Evolutionary conservation across 768 basidiomycete genomes (phyloP).

Genomic region (Kockovaella imperatae): DNA sequence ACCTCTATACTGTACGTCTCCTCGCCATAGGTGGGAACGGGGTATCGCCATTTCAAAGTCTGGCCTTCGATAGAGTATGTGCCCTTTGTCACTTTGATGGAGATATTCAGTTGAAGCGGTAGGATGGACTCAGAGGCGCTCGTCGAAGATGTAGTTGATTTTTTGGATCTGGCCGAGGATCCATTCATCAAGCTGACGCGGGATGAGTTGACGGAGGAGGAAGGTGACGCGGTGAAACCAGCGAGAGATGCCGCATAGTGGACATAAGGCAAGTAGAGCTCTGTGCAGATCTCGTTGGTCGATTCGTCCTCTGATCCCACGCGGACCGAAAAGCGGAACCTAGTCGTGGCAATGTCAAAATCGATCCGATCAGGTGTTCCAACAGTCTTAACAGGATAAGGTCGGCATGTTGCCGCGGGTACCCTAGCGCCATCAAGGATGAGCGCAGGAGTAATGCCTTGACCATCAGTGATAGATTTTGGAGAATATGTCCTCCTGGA

Average conservation of each 20-base stretch:
- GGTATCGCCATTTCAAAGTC: slow-evolving; percentile 53
- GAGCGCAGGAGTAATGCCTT: slow-evolving; percentile 47
- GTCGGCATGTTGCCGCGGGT: slow-evolving; percentile 71
- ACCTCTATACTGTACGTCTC: slow-evolving; percentile 48
- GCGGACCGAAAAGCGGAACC: slow-evolving; percentile 61
- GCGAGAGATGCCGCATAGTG: slow-evolving; percentile 54
- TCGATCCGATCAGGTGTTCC: slow-evolving; percentile 60
- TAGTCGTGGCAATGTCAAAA: slow-evolving; percentile 66
- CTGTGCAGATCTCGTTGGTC: slow-evolving; percentile 57
- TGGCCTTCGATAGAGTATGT: slow-evolving; percentile 51
- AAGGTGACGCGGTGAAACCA: neutral
- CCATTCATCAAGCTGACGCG: neutral
- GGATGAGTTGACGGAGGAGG: neutral
- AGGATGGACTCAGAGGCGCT: neutral
- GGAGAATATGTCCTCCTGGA: slow-evolving; percentile 11
- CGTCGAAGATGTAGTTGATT: slow-evolving; percentile 1
- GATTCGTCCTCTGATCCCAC: slow-evolving; percentile 57
- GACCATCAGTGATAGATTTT: slow-evolving; percentile 16
- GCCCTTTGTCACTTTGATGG: slow-evolving; percentile 49
- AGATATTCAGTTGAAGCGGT: slow-evolving; percentile 18
- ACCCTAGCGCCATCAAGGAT: slow-evolving; percentile 81
- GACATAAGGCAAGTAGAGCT: slow-evolving; percentile 81
- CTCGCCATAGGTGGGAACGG: slow-evolving; percentile 38
- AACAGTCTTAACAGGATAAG: slow-evolving; percentile 68
- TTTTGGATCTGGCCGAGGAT: neutral